A percentile compares a stretch with the other conserved stretches of the same genome.
These are phyloP conservation scores for Phytophthora crassamura DNA, from an alignment of 352 stramenopile genomes.

Conservation along the genomic window DNA sequence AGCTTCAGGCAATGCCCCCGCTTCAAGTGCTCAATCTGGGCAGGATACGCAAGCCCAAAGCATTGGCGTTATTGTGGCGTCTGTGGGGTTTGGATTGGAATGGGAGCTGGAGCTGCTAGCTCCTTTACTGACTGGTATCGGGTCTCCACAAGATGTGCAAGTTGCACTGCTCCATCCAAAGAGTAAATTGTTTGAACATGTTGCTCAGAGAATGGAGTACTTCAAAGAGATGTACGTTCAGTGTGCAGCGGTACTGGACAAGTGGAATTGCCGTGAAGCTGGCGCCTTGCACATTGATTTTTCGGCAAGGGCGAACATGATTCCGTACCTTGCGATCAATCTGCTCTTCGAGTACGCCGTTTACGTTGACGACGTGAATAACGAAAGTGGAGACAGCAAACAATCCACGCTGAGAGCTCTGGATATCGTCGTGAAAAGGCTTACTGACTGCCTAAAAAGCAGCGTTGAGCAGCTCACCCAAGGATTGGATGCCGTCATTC, in stretches of 20 bases:
- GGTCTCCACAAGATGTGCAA: conserved; percentile 32
- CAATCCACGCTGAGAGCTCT: conserved; percentile 13
- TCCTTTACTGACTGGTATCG: conserved; percentile 33
- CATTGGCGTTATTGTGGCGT: conserved; percentile 19
- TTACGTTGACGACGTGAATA: conserved; percentile 33
- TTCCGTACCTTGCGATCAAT: conserved; percentile 53
- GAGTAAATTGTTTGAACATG: conserved; percentile 42
- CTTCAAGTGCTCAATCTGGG: conserved; percentile 2
- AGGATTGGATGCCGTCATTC: conserved; percentile 22
- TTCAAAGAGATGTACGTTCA: conserved; percentile 27
- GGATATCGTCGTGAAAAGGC: conserved; percentile 23
- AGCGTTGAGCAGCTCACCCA: not conserved
- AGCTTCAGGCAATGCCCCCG: conserved; percentile 14
- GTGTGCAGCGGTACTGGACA: conserved; percentile 33
- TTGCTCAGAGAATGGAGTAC: conserved; percentile 35
- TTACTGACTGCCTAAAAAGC: conserved; percentile 17
- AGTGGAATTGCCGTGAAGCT: conserved; percentile 28
- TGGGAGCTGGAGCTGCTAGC: conserved; percentile 61
- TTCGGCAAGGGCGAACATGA: conserved; percentile 35
- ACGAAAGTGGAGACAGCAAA: conserved; percentile 14
- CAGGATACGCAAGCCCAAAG: conserved; percentile 1
- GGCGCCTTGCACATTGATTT: conserved; percentile 43
- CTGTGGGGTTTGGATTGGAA: conserved; percentile 41
- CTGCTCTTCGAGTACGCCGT: conserved; percentile 50
- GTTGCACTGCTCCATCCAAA: conserved; percentile 57